Percentiles rank a stretch among this genome's conserved stretches.
Evolutionary conservation across 129 eudicot genomes (phyloP).

Genomic region (Apium graveolens): DNA sequence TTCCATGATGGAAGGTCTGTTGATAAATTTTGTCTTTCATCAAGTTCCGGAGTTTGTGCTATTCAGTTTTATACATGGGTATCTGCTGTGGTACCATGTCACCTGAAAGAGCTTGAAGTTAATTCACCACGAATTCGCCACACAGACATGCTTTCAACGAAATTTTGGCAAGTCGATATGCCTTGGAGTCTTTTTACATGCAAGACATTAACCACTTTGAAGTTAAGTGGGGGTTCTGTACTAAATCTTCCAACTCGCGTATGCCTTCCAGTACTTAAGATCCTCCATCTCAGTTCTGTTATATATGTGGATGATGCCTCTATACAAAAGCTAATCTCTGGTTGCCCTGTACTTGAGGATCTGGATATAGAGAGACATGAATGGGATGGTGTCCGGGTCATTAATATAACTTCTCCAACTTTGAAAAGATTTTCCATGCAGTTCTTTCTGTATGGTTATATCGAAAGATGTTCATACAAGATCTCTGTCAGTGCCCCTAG

Average conservation of each 20-base stretch:
- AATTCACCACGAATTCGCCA: neutral
- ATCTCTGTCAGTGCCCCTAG: neutral
- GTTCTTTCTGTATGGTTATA: neutral
- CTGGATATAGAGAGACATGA: constrained; percentile 5
- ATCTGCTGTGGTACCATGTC: constrained; percentile 8
- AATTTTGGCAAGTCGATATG: neutral
- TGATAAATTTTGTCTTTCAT: neutral
- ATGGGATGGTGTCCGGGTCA: constrained; percentile 9
- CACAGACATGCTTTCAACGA: neutral
- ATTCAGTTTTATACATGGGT: neutral
- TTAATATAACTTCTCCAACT: neutral
- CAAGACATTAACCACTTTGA: neutral
- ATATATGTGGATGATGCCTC: constrained; percentile 2
- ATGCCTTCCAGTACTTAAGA: neutral
- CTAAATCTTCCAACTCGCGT: neutral
- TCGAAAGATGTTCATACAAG: neutral
- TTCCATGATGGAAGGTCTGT: neutral
- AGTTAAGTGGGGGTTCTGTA: neutral
- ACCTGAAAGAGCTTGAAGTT: neutral
- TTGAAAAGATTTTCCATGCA: constrained; percentile 4
- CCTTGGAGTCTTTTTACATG: constrained; percentile 7
- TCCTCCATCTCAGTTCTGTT: constrained; percentile 7
- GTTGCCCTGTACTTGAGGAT: constrained; percentile 11
- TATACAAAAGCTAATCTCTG: constrained; percentile 4
- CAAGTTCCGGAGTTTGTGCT: neutral